A percentile compares a stretch with the other conserved stretches of the same genome.
phyloP scores from a whole-genome alignment of 2,329 filamentous ascomycete species.

The Diaporthe aspalathi region DNA sequence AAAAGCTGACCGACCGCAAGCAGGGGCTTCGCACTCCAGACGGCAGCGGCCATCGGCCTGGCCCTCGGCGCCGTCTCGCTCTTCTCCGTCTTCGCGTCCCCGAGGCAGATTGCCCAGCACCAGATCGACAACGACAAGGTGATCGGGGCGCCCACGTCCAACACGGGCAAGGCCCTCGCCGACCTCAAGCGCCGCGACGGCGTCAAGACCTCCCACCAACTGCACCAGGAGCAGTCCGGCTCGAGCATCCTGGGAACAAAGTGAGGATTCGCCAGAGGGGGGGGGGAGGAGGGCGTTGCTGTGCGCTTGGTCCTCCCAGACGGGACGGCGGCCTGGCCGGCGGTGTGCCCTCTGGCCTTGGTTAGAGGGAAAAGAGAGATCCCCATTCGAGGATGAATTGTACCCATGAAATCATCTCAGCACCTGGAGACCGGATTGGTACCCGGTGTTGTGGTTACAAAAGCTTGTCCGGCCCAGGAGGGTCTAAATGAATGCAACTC shows the following conservation, averaged over 20 bases:
- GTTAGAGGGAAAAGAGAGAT: no score
- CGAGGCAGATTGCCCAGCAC: slow-evolving; percentile 31
- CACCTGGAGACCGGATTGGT: no score
- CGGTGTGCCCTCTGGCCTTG: no score
- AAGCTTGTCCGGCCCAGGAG: no score
- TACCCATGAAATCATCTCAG: no score
- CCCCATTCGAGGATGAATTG: no score
- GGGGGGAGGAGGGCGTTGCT: no score
- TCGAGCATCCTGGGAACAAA: slow-evolving; percentile 30
- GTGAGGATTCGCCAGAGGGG: not conserved
- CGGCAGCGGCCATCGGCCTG: slow-evolving; percentile 21
- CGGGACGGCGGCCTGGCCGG: no score
- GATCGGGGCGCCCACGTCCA: slow-evolving; percentile 26
- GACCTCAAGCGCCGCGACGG: slow-evolving; percentile 30
- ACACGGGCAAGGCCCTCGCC: slow-evolving; percentile 30
- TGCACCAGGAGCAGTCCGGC: slow-evolving; percentile 32
- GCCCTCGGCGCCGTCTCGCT: slow-evolving; percentile 10
- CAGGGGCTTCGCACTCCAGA: slow-evolving; percentile 24
- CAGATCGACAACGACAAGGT: slow-evolving; percentile 36
- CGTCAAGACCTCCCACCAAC: slow-evolving; percentile 31
- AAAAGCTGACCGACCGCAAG: slow-evolving; percentile 4
- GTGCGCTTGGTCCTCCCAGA: no score
- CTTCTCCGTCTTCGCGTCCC: slow-evolving; percentile 27
- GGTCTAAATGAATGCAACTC: no score
- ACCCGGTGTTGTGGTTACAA: no score